Conservation (phyloP, 192 early-diverging fungal genomes). For the Linnemannia exigua region DNA sequence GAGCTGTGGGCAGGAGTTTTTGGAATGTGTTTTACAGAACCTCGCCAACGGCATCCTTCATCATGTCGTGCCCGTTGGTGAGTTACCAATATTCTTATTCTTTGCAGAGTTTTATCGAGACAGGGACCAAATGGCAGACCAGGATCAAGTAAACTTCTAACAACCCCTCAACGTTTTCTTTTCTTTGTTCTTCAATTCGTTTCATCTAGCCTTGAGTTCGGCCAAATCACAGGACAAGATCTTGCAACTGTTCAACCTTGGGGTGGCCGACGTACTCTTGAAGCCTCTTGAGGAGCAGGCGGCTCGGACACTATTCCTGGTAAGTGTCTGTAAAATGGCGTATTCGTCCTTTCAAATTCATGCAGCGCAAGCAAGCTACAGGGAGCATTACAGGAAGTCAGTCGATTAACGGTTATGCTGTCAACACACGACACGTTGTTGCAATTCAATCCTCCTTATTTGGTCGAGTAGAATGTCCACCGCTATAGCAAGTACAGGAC, state of each 20-base stretch:
- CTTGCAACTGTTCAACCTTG: slow-evolving; percentile 62
- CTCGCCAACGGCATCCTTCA: slow-evolving; percentile 43
- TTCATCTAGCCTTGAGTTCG: slow-evolving; percentile 39
- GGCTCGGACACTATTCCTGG: slow-evolving; percentile 68
- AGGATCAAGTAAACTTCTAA: neutral
- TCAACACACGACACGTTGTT: neutral
- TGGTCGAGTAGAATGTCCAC: slow-evolving; percentile 43
- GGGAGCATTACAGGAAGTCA: neutral
- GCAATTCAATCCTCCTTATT: neutral
- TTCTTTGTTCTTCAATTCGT: neutral
- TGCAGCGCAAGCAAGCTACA: neutral
- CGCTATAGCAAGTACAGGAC: slow-evolving; percentile 47
- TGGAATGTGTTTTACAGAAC: slow-evolving; percentile 41
- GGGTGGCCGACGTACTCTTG: slow-evolving; percentile 68
- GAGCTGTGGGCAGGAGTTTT: slow-evolving; percentile 45
- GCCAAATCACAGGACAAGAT: slow-evolving; percentile 57
- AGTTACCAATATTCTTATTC: neutral
- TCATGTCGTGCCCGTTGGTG: slow-evolving; percentile 57
- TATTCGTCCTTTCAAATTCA: neutral
- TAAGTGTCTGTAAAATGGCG: slow-evolving; percentile 26
- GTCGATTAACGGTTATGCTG: neutral
- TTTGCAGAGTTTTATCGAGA: neutral
- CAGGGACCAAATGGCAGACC: neutral
- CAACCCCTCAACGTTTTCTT: neutral
- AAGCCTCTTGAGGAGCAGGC: slow-evolving; percentile 66